Evolutionary conservation across 1,139 yeast genomes (phyloP).

Genomic region (Dujonia santamariae): DNA sequence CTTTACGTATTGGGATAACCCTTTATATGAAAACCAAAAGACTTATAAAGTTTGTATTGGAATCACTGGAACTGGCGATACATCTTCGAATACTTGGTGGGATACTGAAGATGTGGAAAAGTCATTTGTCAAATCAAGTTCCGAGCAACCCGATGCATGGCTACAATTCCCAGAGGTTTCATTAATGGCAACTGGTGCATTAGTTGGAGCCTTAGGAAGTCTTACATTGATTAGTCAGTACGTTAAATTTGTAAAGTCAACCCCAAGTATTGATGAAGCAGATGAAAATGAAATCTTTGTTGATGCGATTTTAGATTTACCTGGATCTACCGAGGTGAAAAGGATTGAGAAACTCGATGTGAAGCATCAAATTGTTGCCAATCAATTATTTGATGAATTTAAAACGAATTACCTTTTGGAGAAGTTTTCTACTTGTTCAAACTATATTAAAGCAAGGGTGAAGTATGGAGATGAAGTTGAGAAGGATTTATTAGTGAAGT

Average conservation of each 20-base stretch:
- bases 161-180: constrained; percentile 33
- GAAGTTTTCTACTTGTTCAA: constrained; percentile 15
- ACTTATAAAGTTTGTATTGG: constrained; percentile 9
- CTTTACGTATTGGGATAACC: constrained; percentile 15
- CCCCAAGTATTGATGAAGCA: not conserved
- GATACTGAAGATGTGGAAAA: constrained; percentile 18
- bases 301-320: constrained; percentile 2
- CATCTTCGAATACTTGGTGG: constrained; percentile 19
- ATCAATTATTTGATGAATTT: constrained; percentile 13
- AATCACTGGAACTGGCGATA: constrained; percentile 12
- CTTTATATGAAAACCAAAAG: constrained; percentile 11
- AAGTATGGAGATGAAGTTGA: constrained; percentile 13
- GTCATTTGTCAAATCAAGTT: constrained; percentile 15
- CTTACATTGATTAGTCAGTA: constrained; percentile 22
- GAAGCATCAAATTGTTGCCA: constrained; percentile 5
- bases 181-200: constrained; percentile 21
- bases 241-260: constrained; percentile 14
- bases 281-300: not conserved
- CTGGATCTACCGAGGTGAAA: not conserved
- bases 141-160: constrained; percentile 35
- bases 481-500: constrained; percentile 15
- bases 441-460: constrained; percentile 19
- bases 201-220: constrained; percentile 27
- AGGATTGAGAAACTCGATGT: constrained; percentile 2
- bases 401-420: constrained; percentile 12